Base-by-base conservation (phyloP, 1,284 basidiomycete species). In the Flammula alnicola region DNA sequence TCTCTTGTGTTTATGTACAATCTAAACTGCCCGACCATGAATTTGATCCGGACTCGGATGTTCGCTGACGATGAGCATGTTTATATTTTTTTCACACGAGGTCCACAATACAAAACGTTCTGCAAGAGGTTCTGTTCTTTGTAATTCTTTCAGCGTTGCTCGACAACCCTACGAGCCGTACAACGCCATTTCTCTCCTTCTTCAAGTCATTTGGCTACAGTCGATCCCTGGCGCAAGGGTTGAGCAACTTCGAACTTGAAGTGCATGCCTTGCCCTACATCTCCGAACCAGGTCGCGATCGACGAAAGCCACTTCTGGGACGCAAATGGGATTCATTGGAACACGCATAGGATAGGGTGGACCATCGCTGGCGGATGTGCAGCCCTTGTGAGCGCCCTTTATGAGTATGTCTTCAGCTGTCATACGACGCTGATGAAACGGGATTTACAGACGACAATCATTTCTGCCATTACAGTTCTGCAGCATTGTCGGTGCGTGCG, bases 281-380 rank as follows among this genome's bases (percentile, higher is more conserved):
- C 79, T 2, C 75, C 78, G 48, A 86, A 88, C 57, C 65, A 69
- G 0, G 54, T 66, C 26, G 59, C 55, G 2, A 59, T 78, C 29
- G 85, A 88, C 65, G 84, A 89, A 59, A 71, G 73, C 30, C 67
- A 65, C 3, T 89, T 88, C 63, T 89, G 85, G 86, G 66, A 67
- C 52, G 55, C 68, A 0, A 69, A 72, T 35, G 73, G 76, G 10
- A 32, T 77, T 17, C 66, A 83, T 55, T 86, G 83, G 84, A 80
- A 84, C 53, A 62, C 71, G 6, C 87, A 89, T 66, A 72, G 79
- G 58, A 80, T 88, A 63, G 88, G 88, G 32, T 91, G 88, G 88
- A 73, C 86, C 5, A 75, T 91, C 49, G 79, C 86, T 7, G 89
- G 89, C 23, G 76, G 68, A 11, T 86, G 83, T 56, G 73, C 88